A percentile compares a stretch with the other conserved stretches of the same genome.
Evolutionary conservation across 2,329 filamentous ascomycete species (phyloP).

Genomic region (Fusarium sp.): DNA sequence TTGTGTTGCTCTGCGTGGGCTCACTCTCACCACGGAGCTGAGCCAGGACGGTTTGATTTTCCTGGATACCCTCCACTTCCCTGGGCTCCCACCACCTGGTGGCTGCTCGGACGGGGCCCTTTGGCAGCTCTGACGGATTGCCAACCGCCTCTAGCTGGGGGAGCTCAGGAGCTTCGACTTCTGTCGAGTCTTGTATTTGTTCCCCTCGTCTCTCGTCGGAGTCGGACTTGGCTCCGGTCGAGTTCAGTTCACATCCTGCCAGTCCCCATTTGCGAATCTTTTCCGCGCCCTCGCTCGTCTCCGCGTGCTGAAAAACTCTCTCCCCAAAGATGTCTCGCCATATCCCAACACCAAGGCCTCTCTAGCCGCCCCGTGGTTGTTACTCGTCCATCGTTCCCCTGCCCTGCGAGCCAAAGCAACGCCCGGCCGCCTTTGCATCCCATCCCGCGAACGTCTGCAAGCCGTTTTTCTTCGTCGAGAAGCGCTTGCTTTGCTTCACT

Average conservation of each 20-base stretch:
- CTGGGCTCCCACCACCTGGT: constrained; percentile 34
- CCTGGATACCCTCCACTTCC: constrained; percentile 41
- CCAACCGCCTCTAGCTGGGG: constrained; percentile 35
- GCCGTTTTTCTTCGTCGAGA: constrained; percentile 24
- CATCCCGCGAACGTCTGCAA: constrained; percentile 25
- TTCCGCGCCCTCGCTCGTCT: constrained; percentile 43
- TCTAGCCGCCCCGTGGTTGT: constrained; percentile 37
- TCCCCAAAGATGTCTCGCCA: constrained; percentile 37
- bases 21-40: constrained; percentile 33
- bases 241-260: constrained; percentile 46
- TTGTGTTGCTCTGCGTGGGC: constrained; percentile 17
- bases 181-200: constrained; percentile 40
- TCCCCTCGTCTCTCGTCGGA: constrained; percentile 45
- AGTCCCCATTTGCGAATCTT: constrained; percentile 47
- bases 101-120: constrained; percentile 16
- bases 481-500: constrained; percentile 21
- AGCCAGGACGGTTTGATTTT: constrained; percentile 30
- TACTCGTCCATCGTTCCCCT: constrained; percentile 14
- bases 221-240: constrained; percentile 46
- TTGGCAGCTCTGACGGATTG: constrained; percentile 35
- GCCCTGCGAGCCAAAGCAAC: constrained; percentile 22
- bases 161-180: constrained; percentile 35
- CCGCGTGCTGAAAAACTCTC: constrained; percentile 41
- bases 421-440: constrained; percentile 13
- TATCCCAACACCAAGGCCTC: constrained; percentile 34